Evolutionary conservation across 768 basidiomycete species (phyloP).

Genomic region (Auricularia cornea): DNA sequence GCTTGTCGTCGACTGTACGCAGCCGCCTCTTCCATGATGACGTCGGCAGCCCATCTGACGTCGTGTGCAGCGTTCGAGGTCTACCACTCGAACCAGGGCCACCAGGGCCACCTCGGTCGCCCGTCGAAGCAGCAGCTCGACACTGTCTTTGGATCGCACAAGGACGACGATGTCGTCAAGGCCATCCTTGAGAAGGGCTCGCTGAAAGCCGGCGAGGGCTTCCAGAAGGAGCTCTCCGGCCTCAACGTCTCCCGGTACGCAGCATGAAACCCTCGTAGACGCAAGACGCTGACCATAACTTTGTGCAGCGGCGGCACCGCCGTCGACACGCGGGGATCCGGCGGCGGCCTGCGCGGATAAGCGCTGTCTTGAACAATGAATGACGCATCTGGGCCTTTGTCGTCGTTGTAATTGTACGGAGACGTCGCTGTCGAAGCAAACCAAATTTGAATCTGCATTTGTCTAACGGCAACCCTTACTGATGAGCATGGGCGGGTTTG

Average conservation of each 20-base stretch:
- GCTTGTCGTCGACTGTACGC: constrained; percentile 77
- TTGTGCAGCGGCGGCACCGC: neutral
- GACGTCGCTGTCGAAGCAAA: no score
- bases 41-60: neutral
- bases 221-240: constrained; percentile 13
- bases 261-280: no score
- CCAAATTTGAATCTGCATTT: no score
- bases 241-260: neutral
- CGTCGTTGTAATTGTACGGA: neutral
- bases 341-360: neutral
- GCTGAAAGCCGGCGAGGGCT: constrained; percentile 43
- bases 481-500: no score
- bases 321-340: neutral
- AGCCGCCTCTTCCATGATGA: neutral
- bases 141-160: constrained; percentile 54
- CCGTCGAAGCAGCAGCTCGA: constrained; percentile 84
- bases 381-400: no score
- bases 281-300: neutral
- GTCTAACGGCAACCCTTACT: no score
- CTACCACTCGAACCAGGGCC: constrained; percentile 62
- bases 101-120: constrained; percentile 64
- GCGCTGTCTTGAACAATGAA: neutral
- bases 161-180: constrained; percentile 54
- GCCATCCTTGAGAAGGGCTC: constrained; percentile 57
- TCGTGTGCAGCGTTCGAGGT: constrained; percentile 52